Evolutionary conservation across 441 rosid genomes (phyloP).

Genomic region (Gossypium aridum): DNA sequence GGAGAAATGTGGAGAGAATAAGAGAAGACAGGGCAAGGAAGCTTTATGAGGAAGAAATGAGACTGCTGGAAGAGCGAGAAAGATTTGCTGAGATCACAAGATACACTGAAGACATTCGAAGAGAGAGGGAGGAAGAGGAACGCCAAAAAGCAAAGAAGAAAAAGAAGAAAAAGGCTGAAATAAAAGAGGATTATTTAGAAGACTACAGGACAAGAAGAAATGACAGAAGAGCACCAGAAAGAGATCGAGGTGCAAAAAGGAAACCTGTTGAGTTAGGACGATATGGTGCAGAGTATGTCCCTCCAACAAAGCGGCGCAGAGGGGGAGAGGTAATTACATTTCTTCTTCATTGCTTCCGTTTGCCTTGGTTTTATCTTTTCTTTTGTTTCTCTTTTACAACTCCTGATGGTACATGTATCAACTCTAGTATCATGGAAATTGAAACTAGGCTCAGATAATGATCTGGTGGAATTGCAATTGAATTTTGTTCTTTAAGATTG

Average conservation of each 20-base stretch:
- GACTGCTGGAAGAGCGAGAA: slow-evolving; percentile 54
- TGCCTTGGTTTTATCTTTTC: background rate
- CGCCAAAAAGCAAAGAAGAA: slow-evolving; percentile 74
- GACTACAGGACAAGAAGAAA: slow-evolving; percentile 54
- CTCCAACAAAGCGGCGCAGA: slow-evolving; percentile 83
- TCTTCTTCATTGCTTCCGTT: background rate
- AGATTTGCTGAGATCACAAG: slow-evolving; percentile 62
- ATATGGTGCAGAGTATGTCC: slow-evolving; percentile 44
- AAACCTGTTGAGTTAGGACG: slow-evolving; percentile 48
- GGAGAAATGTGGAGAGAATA: slow-evolving; percentile 45
- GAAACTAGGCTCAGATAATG: background rate
- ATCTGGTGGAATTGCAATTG: background rate
- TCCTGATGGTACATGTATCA: background rate
- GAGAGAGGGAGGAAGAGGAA: slow-evolving; percentile 86
- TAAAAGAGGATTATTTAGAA: slow-evolving; percentile 53
- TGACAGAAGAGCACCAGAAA: slow-evolving; percentile 59
- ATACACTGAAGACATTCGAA: slow-evolving; percentile 66
- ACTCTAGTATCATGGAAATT: background rate
- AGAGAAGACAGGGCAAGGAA: slow-evolving; percentile 46
- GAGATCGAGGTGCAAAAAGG: slow-evolving; percentile 63
- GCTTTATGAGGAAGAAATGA: slow-evolving; percentile 32
- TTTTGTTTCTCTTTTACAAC: background rate
- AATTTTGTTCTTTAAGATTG: background rate
- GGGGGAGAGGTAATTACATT: slow-evolving; percentile 77
- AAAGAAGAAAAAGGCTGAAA: slow-evolving; percentile 60